Evolutionary conservation across 129 eudicot species (phyloP), one percentile per base, ranked within the genome.

Genomic region (Arctium lappa): DNA sequence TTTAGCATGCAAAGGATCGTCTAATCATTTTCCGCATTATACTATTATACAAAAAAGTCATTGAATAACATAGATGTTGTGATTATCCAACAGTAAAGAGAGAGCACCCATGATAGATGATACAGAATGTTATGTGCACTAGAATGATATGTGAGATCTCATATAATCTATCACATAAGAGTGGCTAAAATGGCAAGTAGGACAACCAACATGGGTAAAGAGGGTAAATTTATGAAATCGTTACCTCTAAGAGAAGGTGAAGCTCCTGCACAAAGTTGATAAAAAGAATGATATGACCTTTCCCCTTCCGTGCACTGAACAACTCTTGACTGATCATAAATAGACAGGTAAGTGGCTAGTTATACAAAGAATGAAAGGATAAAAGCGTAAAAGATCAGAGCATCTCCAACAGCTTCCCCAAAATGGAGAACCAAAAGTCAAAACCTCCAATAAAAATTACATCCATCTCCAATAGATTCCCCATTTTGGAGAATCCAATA

Each of bases 251-350:
- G 94, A 39, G 81, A 71, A 50, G 86, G 74, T 78, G 98, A 89
- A 83, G 98, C 98, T 82, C 98, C 98, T 31, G 94, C 92, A 89
- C 97, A 94, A 42, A 94, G 97, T 81, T 92, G 98, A 86, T 94
- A 94, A 79, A 94, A 94, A 8, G 92, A 87, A 88, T 94, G 98
- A 87, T 92, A 94, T 50, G 98, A 92, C 86, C 98, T 88, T 91
- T 94, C 98, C 48, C 98, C 98, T 65, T 90, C 97, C 13, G 90
- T 82, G 80, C 94, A 89, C 80, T 89, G 97, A 72, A 94, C 98
- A 76, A 94, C 98, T 85, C 98, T 89, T 75, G 98, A 92, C 97
- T 92, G 95, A 77, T 85, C 71, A 81, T 66, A 81, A 63, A 39
- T n/a, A 78, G 80, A 75, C 76, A 77, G 40, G 77, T 34, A 77